Evolutionary conservation across 257 asterid genomes (phyloP).

Genomic region (Fraxinus americana): DNA sequence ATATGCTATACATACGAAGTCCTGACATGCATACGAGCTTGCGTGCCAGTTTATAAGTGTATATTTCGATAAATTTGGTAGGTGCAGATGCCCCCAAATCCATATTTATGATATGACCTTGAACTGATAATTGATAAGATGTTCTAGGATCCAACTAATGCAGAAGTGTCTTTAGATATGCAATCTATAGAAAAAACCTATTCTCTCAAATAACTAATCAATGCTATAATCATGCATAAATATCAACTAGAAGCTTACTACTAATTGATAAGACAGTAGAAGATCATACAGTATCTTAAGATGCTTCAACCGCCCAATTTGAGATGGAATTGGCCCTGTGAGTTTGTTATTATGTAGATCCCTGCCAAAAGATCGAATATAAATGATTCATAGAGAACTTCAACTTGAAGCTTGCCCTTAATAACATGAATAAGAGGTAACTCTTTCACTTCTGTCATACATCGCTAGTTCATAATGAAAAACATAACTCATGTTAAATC

Average conservation of each 20-base stretch:
- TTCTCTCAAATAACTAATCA: neutral
- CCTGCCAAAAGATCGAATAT: constrained; percentile 49
- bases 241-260: constrained; percentile 12
- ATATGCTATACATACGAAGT: neutral
- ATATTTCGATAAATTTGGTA: neutral
- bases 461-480: neutral
- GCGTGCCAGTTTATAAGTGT: neutral
- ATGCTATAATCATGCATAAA: constrained; percentile 9
- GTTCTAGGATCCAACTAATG: neutral
- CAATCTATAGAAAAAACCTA: neutral
- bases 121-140: constrained; percentile 9
- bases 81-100: neutral
- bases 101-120: neutral
- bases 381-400: neutral
- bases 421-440: neutral
- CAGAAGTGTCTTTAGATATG: neutral
- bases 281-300: constrained; percentile 83
- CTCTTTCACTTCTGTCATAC: neutral
- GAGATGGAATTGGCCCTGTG: constrained; percentile 95
- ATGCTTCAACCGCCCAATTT: constrained; percentile 92
- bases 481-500: neutral
- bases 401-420: neutral
- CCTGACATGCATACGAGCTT: neutral
- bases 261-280: constrained; percentile 25
- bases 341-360: constrained; percentile 96